Conservation (phyloP, 1,139 yeast species). For the Blastobotrys niveus region DNA sequence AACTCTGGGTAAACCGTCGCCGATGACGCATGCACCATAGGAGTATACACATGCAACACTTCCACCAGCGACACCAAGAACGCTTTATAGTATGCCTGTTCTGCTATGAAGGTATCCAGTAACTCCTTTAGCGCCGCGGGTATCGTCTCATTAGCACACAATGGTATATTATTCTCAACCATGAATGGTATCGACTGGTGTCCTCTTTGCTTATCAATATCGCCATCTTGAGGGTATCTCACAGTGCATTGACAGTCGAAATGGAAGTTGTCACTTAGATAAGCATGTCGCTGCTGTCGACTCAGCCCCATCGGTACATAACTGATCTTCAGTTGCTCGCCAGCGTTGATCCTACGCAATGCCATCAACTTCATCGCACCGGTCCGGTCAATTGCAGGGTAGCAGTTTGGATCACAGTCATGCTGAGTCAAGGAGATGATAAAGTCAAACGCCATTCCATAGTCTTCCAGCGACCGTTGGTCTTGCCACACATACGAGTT, state of each 20-base stretch:
- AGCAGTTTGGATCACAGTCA: slow-evolving; percentile 9
- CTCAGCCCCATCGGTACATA: neutral
- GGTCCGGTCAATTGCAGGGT: neutral
- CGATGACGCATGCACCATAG: neutral
- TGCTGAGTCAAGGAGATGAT: slow-evolving; percentile 5
- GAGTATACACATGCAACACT: neutral
- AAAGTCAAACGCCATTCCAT: slow-evolving; percentile 9
- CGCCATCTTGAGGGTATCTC: slow-evolving; percentile 1
- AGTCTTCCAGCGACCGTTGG: neutral
- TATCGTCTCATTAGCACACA: no score
- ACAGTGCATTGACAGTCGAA: slow-evolving; percentile 7
- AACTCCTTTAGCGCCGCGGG: neutral
- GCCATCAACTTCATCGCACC: neutral
- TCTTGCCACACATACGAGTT: slow-evolving; percentile 1
- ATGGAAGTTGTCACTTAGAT: slow-evolving; percentile 4
- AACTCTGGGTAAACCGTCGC: neutral
- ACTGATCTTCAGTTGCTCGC: slow-evolving; percentile 9
- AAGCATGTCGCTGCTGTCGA: neutral
- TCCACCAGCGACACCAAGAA: neutral
- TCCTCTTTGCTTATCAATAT: no score
- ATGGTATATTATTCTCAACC: no score
- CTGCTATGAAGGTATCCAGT: no score
- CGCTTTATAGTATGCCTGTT: neutral
- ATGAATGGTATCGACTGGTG: no score
- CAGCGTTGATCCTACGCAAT: neutral